A percentile compares a stretch with the other conserved stretches of the same genome.
Evolutionary conservation across 2,329 filamentous ascomycete species (phyloP).

Genomic region (Pleomassaria siparia): DNA sequence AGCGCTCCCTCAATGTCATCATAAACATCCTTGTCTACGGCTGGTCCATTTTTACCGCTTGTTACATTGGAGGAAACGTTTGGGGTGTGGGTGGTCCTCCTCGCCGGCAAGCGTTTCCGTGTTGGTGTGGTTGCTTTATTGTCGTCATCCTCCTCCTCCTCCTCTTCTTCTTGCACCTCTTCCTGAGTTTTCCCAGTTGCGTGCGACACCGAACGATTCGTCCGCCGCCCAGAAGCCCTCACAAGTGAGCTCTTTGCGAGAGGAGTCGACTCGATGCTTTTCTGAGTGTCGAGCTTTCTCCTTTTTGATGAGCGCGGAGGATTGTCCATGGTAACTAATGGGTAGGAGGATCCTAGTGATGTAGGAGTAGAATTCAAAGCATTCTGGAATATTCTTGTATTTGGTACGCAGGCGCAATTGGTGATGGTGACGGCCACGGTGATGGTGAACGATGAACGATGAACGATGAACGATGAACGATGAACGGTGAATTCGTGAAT

Average conservation of each 20-base stretch:
- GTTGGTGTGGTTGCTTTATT: constrained; percentile 3
- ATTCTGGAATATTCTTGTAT: not conserved
- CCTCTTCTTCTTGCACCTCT: constrained; percentile 5
- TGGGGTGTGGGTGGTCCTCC: constrained; percentile 14
- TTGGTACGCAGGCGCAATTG: not conserved
- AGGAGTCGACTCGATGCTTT: constrained; percentile 24
- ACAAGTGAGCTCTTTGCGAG: constrained; percentile 19
- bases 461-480: not conserved
- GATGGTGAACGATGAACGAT: not conserved
- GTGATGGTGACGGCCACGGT: not conserved
- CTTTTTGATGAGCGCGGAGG: constrained; percentile 40
- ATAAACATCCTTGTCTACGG: constrained; percentile 45
- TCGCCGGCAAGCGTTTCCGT: constrained; percentile 10
- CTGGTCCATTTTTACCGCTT: constrained; percentile 20
- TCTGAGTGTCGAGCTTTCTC: constrained; percentile 37
- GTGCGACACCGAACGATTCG: constrained; percentile 15
- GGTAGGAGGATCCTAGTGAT: not conserved
- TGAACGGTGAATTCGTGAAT: not conserved
- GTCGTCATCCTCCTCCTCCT: constrained; percentile 5
- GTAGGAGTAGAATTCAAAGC: not conserved
- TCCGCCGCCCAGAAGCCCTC: constrained; percentile 23
- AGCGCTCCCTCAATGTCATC: constrained; percentile 49
- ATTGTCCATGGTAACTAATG: constrained; percentile 29
- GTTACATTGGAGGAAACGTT: not conserved
- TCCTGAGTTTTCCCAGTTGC: constrained; percentile 12